A percentile compares a stretch with the other conserved stretches of the same genome.
Conservation (phyloP, 2,329 filamentous ascomycete genomes). For the Clarireedia hainanense region DNA sequence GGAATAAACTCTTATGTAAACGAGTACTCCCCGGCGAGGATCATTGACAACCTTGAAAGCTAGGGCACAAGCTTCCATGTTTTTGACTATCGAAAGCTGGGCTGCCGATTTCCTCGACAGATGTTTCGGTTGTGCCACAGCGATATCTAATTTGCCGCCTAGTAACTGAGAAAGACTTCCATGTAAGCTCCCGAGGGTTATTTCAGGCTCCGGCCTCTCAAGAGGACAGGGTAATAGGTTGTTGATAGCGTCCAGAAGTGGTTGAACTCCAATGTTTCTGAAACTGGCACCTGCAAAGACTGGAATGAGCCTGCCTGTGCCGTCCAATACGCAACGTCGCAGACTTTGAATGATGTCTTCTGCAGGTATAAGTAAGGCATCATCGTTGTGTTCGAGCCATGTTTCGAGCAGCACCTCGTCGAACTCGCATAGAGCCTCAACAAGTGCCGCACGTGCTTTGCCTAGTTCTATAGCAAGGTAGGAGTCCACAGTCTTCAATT, state of each 20-base stretch:
- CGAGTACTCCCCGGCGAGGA: slow-evolving; percentile 73
- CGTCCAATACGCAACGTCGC: slow-evolving; percentile 59
- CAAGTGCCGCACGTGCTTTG: slow-evolving; percentile 65
- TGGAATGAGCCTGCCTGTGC: slow-evolving; percentile 68
- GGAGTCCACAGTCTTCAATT: slow-evolving; percentile 42
- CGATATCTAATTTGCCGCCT: slow-evolving; percentile 36
- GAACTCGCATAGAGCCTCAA: slow-evolving; percentile 80
- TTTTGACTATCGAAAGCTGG: slow-evolving; percentile 33
- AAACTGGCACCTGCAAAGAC: slow-evolving; percentile 90
- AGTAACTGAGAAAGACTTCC: slow-evolving; percentile 46
- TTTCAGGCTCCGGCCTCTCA: slow-evolving; percentile 71
- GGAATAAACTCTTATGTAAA: slow-evolving; percentile 88
- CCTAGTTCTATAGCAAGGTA: slow-evolving; percentile 58
- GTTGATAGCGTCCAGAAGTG: slow-evolving; percentile 78
- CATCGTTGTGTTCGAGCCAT: slow-evolving; percentile 70
- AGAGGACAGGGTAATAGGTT: slow-evolving; percentile 79
- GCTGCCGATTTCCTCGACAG: slow-evolving; percentile 33
- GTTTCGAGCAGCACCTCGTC: slow-evolving; percentile 81
- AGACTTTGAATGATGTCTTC: slow-evolving; percentile 65
- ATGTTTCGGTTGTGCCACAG: slow-evolving; percentile 25
- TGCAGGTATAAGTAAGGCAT: slow-evolving; percentile 59
- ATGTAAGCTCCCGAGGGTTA: slow-evolving; percentile 54
- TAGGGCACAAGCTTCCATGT: slow-evolving; percentile 58
- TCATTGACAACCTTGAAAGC: slow-evolving; percentile 95
- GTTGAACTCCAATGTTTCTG: slow-evolving; percentile 88